Base-by-base conservation (phyloP, 2,329 filamentous ascomycete species). In the Hymenoscyphus repandus region DNA sequence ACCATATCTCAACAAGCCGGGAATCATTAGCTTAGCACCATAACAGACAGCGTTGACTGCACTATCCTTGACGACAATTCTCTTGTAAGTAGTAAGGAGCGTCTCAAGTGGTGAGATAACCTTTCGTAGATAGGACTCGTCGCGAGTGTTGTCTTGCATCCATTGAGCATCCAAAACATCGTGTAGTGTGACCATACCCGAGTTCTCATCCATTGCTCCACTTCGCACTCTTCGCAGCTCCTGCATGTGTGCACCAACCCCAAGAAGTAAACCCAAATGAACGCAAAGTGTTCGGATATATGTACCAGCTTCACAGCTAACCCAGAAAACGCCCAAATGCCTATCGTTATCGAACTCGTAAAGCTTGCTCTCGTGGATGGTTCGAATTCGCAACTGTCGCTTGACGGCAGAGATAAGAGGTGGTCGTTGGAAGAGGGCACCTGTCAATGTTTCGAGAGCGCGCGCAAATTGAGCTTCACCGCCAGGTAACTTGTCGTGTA, bases 201-300 rank as follows among this genome's bases (percentile, higher is more conserved):
- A 85, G 58, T 83, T 79, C 80, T 97, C 92, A 68, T 90, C 86
- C 90, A 96, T 96, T 54, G 92, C 91, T 74, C 92, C 92, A 72
- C 84, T 90, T 68, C 92, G 82, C 46, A 97, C 92, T 80, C 92
- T 85, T 64, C 92, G 83, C 62, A 97, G 84, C 77, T 97, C 92
- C 76, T 97, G 92, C 92, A 97, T 97, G 76, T 97, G 90, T 47
- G 89, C 93, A 62, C 92, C 92, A 52, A 96, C 90, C 68, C 92
- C 80, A 42, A 83, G 73, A 39, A 83, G 70, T 52, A 83, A 73
- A 71, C 89, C 88, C 62, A 99, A 72, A 74, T 97, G 93, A 39
- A 97, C 92, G 73, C 93, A 97, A 43, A 99, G 84, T 34, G 93
- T 99, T 77, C 93, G 88, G 70, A 99, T 97, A 72, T 99, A 99